Percentiles rank a stretch among this genome's conserved stretches.
Conservation (phyloP, 2,329 filamentous ascomycete species). For the Colletotrichum scovillei region DNA sequence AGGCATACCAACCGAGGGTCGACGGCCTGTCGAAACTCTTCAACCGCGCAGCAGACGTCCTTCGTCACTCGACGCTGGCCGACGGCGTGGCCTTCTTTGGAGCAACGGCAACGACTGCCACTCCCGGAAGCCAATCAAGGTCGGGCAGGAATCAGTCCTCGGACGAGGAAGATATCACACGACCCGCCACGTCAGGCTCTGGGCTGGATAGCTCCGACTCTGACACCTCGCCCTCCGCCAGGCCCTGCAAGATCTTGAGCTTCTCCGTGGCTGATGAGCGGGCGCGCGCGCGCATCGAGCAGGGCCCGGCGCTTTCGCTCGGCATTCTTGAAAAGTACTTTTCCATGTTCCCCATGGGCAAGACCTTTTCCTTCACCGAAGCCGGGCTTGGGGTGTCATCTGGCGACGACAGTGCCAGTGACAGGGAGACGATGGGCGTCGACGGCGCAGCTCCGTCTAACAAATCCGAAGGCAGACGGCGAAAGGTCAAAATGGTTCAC, state of each 20-base stretch:
- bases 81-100: constrained; percentile 47
- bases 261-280: constrained; percentile 42
- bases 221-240: constrained; percentile 40
- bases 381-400: constrained; percentile 43
- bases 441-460: neutral
- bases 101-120: constrained; percentile 38
- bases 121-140: constrained; percentile 22
- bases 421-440: constrained; percentile 36
- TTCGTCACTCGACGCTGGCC: constrained; percentile 44
- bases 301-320: constrained; percentile 42
- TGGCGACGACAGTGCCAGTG: constrained; percentile 46
- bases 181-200: constrained; percentile 34
- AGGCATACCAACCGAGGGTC: constrained; percentile 27
- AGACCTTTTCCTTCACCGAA: constrained; percentile 44
- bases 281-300: constrained; percentile 41
- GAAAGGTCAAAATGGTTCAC: constrained; percentile 42
- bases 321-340: constrained; percentile 46
- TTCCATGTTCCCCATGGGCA: constrained; percentile 44
- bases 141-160: constrained; percentile 16
- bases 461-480: constrained; percentile 26
- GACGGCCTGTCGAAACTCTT: constrained; percentile 42
- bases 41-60: constrained; percentile 42
- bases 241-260: constrained; percentile 44
- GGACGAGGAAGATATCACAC: constrained; percentile 37
- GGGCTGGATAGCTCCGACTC: constrained; percentile 45